These are phyloP conservation scores for Ceratocystiopsis brevicomis DNA, from an alignment of 2,329 filamentous ascomycete species.

Conservation along the genomic window DNA sequence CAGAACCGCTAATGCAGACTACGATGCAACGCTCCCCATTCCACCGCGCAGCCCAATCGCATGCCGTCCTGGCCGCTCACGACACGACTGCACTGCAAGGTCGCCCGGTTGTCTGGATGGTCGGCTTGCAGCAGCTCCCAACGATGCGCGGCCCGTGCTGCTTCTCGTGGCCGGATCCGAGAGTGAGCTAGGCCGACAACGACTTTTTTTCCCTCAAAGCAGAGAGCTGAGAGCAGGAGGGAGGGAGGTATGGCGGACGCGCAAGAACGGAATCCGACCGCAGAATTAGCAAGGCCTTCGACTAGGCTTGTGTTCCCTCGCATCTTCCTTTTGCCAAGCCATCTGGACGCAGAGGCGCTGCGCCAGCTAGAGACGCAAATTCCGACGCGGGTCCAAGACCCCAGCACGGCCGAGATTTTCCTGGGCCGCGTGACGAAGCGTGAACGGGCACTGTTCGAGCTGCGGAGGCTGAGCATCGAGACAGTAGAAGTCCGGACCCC, in stretches of 20 bases:
- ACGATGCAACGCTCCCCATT: too few species aligned
- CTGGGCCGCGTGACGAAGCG: slow-evolving; percentile 54
- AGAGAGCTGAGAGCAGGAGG: too few species aligned
- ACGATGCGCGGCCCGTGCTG: too few species aligned
- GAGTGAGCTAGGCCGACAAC: too few species aligned
- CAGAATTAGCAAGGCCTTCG: background rate
- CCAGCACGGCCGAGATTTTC: slow-evolving; percentile 52
- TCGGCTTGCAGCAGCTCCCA: too few species aligned
- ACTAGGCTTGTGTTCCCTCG: slow-evolving; percentile 28
- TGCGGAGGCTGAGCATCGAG: slow-evolving; percentile 45
- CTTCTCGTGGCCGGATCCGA: too few species aligned
- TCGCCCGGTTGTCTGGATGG: too few species aligned
- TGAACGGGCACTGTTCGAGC: slow-evolving; percentile 56
- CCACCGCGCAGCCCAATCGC: too few species aligned
- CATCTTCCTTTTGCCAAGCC: slow-evolving; percentile 55
- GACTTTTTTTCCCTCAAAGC: too few species aligned
- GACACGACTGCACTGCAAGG: too few species aligned
- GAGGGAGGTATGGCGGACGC: background rate
- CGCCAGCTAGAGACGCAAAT: slow-evolving; percentile 46
- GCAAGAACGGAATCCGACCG: background rate
- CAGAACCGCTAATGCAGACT: too few species aligned
- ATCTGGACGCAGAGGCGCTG: slow-evolving; percentile 44
- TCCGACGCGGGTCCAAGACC: slow-evolving; percentile 47
- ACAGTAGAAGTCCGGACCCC: slow-evolving; percentile 25
- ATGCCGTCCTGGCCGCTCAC: too few species aligned